Evolutionary conservation across 768 basidiomycete genomes (phyloP).

Genomic region (Neoboletus magnificus): DNA sequence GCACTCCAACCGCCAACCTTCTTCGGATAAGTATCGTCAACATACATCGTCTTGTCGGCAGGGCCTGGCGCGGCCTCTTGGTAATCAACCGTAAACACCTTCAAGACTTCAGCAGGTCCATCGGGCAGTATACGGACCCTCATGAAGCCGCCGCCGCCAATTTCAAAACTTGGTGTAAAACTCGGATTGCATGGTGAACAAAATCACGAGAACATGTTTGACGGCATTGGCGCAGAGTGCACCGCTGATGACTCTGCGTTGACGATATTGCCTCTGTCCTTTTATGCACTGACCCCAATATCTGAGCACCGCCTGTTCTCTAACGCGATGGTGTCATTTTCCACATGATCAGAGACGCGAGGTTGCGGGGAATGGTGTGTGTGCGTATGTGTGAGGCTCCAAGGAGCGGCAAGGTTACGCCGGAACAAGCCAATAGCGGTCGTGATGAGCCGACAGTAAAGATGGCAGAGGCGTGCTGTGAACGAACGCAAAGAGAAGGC

Average conservation of each 20-base stretch:
- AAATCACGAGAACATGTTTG: not conserved
- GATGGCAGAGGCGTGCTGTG: not conserved
- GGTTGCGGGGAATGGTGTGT: slow-evolving; percentile 40
- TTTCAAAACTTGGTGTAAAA: not conserved
- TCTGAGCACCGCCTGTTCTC: slow-evolving; percentile 87
- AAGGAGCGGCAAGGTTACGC: too few relatives aligned
- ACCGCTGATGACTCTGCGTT: slow-evolving; percentile 45
- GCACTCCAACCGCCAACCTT: slow-evolving; percentile 82
- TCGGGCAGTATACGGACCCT: not conserved
- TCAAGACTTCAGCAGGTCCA: not conserved
- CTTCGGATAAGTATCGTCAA: slow-evolving; percentile 55
- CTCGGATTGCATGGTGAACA: not conserved
- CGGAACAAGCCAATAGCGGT: too few relatives aligned
- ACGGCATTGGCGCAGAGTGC: slow-evolving; percentile 18
- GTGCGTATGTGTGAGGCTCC: too few relatives aligned
- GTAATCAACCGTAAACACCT: slow-evolving; percentile 49
- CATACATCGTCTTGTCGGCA: slow-evolving; percentile 52
- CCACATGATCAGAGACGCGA: slow-evolving; percentile 57
- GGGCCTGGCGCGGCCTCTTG: slow-evolving; percentile 65
- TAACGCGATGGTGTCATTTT: slow-evolving; percentile 82
- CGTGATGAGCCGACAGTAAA: too few relatives aligned
- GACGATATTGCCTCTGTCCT: slow-evolving; percentile 83
- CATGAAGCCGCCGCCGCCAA: not conserved
- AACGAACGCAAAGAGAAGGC: slow-evolving; percentile 1
- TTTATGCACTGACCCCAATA: slow-evolving; percentile 72